Base-by-base conservation (phyloP, 306 rosid genomes). In the Arachis stenosperma region DNA sequence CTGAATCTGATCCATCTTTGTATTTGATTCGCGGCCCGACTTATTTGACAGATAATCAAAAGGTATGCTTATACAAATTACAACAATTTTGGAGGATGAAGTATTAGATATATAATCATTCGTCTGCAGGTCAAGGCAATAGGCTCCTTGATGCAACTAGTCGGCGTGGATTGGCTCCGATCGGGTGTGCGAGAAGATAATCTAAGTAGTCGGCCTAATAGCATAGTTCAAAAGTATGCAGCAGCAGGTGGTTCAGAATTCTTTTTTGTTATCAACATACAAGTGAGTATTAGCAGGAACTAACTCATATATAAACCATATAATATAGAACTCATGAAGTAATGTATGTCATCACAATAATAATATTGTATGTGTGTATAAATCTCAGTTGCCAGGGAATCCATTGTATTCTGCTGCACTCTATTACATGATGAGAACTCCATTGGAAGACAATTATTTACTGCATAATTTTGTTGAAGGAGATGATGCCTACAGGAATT, bases 141-240 rank as follows among this genome's bases (percentile, higher is more conserved):
- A 51, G 64, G 83, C 63, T 81, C 91, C 50, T 30, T 83, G 74
- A 90, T 88, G 96, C 87, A 84, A 73, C 57, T 88, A 79, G 87
- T 86, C n/a, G 91, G 96, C 27, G 88, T 82, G n/a, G 93, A 90
- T 76, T 90, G 93, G 90, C 75, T 88, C 37, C 76, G 52, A 77
- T 90, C 88, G 9, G 79, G 83, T 74, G 71, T 44, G 54, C 85
- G 79, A 83, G 84, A 86, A 82, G 89, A 84, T 62, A 59, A 88
- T 86, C 86, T 88, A 4, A 77, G 91, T 46, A 64, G 84, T 58
- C 86, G 88, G 30, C 79, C 55, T 17, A 75, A 75, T 46, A 65
- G 91, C 77, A 84, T 90, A 17, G 85, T 81, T 77, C 88, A 90
- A 90, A 82, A 83, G 62, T 88, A 70, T 84, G 92, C 88, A 29